Conservation (phyloP, 441 rosid genomes). For the Pelargonium cotyledonis region DNA sequence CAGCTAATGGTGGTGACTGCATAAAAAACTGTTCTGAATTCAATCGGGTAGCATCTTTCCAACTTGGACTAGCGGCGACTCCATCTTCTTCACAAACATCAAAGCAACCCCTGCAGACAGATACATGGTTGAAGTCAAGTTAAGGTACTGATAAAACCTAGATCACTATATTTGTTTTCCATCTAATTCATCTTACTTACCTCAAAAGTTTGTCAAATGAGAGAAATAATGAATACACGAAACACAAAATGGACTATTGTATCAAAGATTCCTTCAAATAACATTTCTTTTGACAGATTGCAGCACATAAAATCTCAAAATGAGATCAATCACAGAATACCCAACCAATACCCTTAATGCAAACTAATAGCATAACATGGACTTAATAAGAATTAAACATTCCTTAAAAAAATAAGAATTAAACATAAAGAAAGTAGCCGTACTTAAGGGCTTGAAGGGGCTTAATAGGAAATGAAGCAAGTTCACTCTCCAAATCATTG, state of each 20-base stretch:
- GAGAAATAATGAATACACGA: neutral
- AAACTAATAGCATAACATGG: neutral
- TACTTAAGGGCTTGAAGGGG: constrained; percentile 94
- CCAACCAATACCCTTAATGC: neutral
- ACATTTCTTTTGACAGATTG: neutral
- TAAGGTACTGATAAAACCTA: neutral
- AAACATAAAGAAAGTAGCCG: constrained; percentile 14
- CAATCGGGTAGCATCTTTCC: constrained; percentile 21
- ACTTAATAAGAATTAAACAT: too few species aligned
- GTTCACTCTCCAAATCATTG: constrained; percentile 67
- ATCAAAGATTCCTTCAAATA: neutral
- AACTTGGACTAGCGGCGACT: constrained; percentile 8
- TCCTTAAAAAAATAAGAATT: too few species aligned
- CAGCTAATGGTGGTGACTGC: constrained; percentile 34
- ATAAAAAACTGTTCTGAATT: constrained; percentile 38
- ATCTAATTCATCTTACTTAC: neutral
- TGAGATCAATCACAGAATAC: neutral
- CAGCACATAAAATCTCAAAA: neutral
- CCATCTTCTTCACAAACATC: constrained; percentile 70
- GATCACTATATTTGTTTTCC: neutral
- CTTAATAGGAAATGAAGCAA: constrained; percentile 71
- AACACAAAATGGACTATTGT: neutral
- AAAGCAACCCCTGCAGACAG: constrained; percentile 71
- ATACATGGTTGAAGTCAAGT: neutral
- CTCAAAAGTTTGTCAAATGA: neutral